Evolutionary conservation across 2,329 filamentous ascomycete genomes (phyloP).

Genomic region (Neofusicoccum sp.): DNA sequence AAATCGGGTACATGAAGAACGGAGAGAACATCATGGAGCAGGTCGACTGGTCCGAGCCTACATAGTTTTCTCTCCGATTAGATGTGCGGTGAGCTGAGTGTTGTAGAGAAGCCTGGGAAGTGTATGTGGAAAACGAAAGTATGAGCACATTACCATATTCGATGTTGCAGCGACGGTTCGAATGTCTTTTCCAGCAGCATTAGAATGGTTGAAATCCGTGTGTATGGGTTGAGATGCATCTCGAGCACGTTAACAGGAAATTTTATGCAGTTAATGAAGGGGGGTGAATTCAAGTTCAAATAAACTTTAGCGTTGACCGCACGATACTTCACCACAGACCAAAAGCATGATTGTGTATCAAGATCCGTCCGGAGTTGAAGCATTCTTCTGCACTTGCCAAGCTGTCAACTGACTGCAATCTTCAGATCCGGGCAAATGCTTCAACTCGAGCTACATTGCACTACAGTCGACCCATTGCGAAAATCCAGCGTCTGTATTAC

Average conservation of each 20-base stretch:
- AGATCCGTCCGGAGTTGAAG: too few species aligned
- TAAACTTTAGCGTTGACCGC: neutral
- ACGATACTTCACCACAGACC: too few species aligned
- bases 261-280: constrained; percentile 17
- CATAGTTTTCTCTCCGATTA: constrained; percentile 20
- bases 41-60: constrained; percentile 92
- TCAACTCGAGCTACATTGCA: too few species aligned
- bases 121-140: neutral
- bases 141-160: neutral
- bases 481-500: neutral
- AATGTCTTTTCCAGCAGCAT: constrained; percentile 5
- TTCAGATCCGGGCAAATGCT: too few species aligned
- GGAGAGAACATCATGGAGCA: constrained; percentile 79
- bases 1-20: constrained; percentile 77
- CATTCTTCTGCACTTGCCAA: too few species aligned
- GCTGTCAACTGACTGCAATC: too few species aligned
- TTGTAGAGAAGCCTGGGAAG: neutral
- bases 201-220: neutral
- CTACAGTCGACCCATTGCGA: too few species aligned
- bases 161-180: neutral
- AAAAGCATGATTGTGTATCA: too few species aligned
- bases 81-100: neutral
- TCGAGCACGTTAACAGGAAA: neutral
- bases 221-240: neutral
- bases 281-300: neutral